Evolutionary conservation across 2,329 filamentous ascomycete species (phyloP), one percentile per base, ranked within the genome.

Genomic region (Phialophora macrospora): DNA sequence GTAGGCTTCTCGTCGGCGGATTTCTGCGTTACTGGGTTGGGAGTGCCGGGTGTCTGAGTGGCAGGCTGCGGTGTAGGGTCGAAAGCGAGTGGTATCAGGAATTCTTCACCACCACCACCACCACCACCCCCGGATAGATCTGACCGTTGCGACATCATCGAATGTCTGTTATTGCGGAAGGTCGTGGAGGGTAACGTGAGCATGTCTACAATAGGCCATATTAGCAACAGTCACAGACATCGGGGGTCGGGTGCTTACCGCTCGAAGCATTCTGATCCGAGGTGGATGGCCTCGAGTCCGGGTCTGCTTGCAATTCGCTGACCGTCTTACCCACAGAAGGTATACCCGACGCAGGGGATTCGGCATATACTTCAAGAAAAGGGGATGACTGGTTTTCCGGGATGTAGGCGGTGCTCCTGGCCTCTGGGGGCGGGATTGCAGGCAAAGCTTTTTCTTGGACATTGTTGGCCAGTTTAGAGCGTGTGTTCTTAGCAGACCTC

Each of bases 361-460:
- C 68, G 90, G 52, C 86, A 26, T 68, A 65, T 20, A 48, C 55
- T 22, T 70, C 66, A 28, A 58, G 57, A 38, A 64, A 68, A 9
- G 64, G 61, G 12, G 66, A 87, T 68, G 90, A 89, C 77, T 77
- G 83, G 78, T 17, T 55, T 55, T 79, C 88, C 75, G 70, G 63
- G 2, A 68, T 55, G 48, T 70, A 70, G 12, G 70, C 68, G 6
- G 68, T 67, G 24, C 63, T 67, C 34, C 67, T 68, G 34, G 70
- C 66, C 48, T 71, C 72, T 52, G 87, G 92, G 5, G 91, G 90
- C 32, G 94, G 95, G 26, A 98, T 84, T 28, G 95, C 95, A 22
- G 95, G 95, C 41, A 99, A 82, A 6, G 93, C 96, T 77, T 98
- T 98, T 76, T 99, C 94, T 68, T 92, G 88, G 81, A 88, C 87